Conservation (phyloP, 1,139 yeast genomes). For the Blastobotrys ciferrii region DNA sequence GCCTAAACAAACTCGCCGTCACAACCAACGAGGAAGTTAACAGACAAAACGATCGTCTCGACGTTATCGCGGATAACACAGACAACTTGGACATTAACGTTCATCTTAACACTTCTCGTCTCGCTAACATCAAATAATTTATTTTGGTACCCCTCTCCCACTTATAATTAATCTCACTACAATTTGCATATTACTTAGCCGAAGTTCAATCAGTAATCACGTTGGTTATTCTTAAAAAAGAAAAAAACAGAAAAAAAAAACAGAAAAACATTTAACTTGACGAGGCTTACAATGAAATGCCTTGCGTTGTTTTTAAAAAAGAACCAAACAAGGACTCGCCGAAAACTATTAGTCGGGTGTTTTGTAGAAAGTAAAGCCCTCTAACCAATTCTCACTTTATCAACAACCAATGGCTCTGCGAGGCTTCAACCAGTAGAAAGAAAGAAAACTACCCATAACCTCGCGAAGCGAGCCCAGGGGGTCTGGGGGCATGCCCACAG, state of each 20-base stretch:
- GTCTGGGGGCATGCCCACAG: too few relatives aligned
- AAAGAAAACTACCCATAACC: too few relatives aligned
- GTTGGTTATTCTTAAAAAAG: background rate
- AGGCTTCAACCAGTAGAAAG: too few relatives aligned
- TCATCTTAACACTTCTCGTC: slow-evolving; percentile 47
- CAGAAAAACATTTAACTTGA: background rate
- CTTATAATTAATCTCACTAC: background rate
- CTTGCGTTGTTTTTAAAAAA: too few relatives aligned
- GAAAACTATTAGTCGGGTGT: too few relatives aligned
- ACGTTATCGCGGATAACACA: slow-evolving; percentile 50
- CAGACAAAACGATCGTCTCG: slow-evolving; percentile 51
- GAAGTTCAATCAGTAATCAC: background rate
- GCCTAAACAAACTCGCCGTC: slow-evolving; percentile 51
- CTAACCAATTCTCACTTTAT: too few relatives aligned
- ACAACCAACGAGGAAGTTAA: slow-evolving; percentile 54
- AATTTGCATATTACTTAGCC: background rate
- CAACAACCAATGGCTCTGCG: too few relatives aligned
- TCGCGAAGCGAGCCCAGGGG: too few relatives aligned
- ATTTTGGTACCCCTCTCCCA: slow-evolving; percentile 2
- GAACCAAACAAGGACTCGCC: too few relatives aligned
- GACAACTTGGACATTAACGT: slow-evolving; percentile 54
- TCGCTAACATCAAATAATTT: slow-evolving; percentile 39
- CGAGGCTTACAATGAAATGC: too few relatives aligned
- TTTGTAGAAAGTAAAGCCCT: too few relatives aligned
- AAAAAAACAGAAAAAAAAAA: background rate